Percentiles rank a stretch among this genome's conserved stretches.
phyloP scores from a whole-genome alignment of 805 yeast genomes.

The Nakazawaea ambrosiae region DNA sequence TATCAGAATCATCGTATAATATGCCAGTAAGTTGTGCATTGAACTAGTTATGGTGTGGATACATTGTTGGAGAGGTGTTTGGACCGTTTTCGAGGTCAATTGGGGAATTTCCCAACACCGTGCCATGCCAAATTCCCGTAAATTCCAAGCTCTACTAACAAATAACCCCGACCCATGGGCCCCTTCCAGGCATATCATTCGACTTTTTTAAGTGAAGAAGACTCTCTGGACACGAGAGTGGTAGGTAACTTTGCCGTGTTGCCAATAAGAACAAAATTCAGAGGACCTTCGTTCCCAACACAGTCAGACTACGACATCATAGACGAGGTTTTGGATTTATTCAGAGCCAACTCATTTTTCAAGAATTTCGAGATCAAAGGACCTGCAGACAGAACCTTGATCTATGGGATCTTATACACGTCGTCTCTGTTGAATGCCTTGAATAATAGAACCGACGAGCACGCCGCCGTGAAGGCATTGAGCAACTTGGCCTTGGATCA shows the following conservation, averaged over 20 bases:
- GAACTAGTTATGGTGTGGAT: too few relatives aligned
- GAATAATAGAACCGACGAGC: conserved; percentile 36
- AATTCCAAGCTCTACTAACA: too few relatives aligned
- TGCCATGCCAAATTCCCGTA: too few relatives aligned
- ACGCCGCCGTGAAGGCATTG: conserved; percentile 60
- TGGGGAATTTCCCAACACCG: too few relatives aligned
- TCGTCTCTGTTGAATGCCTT: conserved; percentile 77
- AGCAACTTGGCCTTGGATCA: conserved; percentile 83
- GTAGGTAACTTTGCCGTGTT: conserved; percentile 79
- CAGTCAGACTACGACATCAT: conserved; percentile 78
- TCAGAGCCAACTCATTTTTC: conserved; percentile 94
- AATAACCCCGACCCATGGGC: conserved; percentile 1
- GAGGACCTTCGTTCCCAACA: conserved; percentile 88
- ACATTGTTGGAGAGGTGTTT: too few relatives aligned
- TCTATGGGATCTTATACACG: conserved; percentile 86
- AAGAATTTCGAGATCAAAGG: conserved; percentile 96
- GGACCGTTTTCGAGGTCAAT: too few relatives aligned
- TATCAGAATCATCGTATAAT: too few relatives aligned
- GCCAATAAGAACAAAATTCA: conserved; percentile 74
- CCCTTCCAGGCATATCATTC: conserved; percentile 61
- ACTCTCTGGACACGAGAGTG: conserved; percentile 46
- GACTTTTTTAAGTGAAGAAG: conserved; percentile 57
- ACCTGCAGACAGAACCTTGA: conserved; percentile 84
- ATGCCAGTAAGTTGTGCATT: too few relatives aligned
- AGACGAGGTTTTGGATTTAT: conserved; percentile 86